phyloP scores from a whole-genome alignment of 805 yeast species.

The Saturnispora galanensis region DNA sequence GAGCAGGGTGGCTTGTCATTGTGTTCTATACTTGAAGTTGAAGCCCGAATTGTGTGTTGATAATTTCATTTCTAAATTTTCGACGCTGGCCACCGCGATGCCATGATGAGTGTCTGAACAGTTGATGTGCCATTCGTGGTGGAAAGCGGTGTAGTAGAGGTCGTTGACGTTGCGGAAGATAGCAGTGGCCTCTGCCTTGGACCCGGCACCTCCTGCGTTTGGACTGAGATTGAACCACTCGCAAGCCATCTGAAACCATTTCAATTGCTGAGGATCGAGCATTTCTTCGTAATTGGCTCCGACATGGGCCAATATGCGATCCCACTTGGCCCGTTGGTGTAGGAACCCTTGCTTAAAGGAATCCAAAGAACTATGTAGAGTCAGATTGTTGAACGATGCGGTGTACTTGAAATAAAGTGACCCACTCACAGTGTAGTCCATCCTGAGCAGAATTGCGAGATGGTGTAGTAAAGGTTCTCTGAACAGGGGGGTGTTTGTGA shows the following conservation, averaged over 20 bases:
- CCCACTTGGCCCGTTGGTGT: conserved; percentile 49
- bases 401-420: conserved; percentile 65
- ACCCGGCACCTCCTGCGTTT: conserved; percentile 6
- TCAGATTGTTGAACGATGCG: conserved; percentile 57
- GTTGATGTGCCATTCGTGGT: conserved; percentile 70
- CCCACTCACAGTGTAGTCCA: conserved; percentile 66
- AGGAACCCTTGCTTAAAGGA: conserved; percentile 53
- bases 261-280: conserved; percentile 29
- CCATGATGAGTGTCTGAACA: conserved; percentile 54
- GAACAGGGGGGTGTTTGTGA: conserved; percentile 63
- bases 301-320: conserved; percentile 54
- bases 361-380: conserved; percentile 54
- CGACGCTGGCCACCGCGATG: conserved; percentile 35
- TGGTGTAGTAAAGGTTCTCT: conserved; percentile 62
- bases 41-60: conserved; percentile 35
- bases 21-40: conserved; percentile 42
- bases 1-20: conserved; percentile 25
- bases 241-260: conserved; percentile 43
- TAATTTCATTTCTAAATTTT: background rate
- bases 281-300: conserved; percentile 39
- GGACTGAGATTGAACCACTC: conserved; percentile 57
- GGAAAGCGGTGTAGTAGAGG: conserved; percentile 52
- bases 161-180: conserved; percentile 45
- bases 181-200: conserved; percentile 32
- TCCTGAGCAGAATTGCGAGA: conserved; percentile 52